Base-by-base conservation (phyloP, 2,329 filamentous ascomycete genomes). In the Dothideomycetes sp. region DNA sequence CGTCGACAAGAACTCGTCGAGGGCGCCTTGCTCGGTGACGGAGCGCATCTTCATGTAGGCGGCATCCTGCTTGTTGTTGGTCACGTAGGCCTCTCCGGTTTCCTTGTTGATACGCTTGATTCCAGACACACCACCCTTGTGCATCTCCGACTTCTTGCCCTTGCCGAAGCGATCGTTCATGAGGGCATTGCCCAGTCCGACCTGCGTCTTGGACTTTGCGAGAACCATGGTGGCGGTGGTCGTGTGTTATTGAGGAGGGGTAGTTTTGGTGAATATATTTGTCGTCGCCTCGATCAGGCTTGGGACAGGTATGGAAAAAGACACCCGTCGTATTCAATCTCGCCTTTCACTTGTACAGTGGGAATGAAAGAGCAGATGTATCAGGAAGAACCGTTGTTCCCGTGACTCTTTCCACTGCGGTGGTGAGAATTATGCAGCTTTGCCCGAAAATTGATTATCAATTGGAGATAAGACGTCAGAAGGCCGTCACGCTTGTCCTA, bases 41-140 rank as follows among this genome's bases (percentile, higher is more conserved):
- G 86, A 94, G 68, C 89, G 86, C 91, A 98, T 96, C 72, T 96
- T 98, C 57, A 96, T 86, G 87, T 88, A 98, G 51, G 85, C 75
- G 27, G 89, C 91, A 66, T 96, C 88, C 59, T 93, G 80, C 52
- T 79, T 80, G 48, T 84, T 81, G 59, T 94, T 95, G 36, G 86
- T 91, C 53, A 96, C 79, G 61, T 98, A 98, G 70, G 82, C 52
- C 14, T 51, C 47, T 15, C 45, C 49, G 29, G 54, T 40, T 45
- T 51, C 55, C 56, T 56, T 60, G 45, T 24, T 30, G 34, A 19
- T 19, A 19, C 46, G 50, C 17, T 56, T 52, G 38, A 44, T 51
- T 40, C 73, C 77, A 60, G 87, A 79, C 45, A 62, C 59, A 45
- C 73, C 76, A 50, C 69, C 75, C 58, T 81, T 83, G 64, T 86